These are phyloP conservation scores for Backusella liffmaniae DNA, from an alignment of 192 early-diverging fungal genomes.

Conservation along the genomic window DNA sequence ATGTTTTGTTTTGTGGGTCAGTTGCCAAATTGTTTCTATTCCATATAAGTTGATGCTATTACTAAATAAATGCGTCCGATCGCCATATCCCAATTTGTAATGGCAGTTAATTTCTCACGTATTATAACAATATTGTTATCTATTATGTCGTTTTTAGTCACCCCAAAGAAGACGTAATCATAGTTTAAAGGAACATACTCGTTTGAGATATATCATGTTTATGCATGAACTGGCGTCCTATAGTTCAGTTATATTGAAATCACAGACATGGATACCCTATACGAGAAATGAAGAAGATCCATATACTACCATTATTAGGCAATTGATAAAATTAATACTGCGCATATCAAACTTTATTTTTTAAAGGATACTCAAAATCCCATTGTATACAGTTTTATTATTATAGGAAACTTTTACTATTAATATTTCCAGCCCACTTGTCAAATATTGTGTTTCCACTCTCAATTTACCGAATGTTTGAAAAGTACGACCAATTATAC, in stretches of 20 bases:
- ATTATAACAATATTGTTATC: background rate
- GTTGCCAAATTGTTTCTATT: background rate
- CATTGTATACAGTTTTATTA: background rate
- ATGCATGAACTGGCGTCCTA: background rate
- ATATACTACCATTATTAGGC: background rate
- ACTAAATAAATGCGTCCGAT: conserved; percentile 1
- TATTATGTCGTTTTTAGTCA: background rate
- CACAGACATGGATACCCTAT: background rate
- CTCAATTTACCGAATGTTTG: too few relatives aligned
- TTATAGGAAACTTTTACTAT: background rate
- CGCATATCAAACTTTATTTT: background rate
- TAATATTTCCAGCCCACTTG: background rate
- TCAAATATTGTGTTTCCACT: background rate
- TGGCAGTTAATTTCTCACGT: background rate
- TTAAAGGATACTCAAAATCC: background rate
- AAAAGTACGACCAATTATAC: too few relatives aligned
- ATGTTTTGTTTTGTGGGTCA: background rate
- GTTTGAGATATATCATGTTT: background rate
- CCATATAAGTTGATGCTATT: background rate
- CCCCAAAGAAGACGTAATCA: background rate
- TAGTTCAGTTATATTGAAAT: background rate
- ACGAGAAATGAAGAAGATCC: background rate
- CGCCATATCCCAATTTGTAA: background rate
- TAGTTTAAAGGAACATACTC: background rate
- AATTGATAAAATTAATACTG: background rate